These are phyloP conservation scores for Bruguiera parviflora DNA, from an alignment of 345 rosid species.

Conservation along the genomic window DNA sequence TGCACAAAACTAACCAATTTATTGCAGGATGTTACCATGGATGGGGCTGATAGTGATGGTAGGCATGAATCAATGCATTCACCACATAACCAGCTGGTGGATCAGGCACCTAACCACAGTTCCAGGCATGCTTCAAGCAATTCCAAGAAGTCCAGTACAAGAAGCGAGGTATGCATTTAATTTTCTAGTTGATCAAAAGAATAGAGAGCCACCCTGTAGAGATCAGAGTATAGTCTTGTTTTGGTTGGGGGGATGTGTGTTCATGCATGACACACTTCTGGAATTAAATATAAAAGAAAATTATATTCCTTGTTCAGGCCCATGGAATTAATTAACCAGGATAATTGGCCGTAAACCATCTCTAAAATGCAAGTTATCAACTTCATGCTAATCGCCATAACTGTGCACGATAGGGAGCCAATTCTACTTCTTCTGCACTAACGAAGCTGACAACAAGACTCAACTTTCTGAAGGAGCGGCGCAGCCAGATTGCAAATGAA, in stretches of 20 bases:
- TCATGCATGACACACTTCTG: background rate
- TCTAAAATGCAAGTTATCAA: no score
- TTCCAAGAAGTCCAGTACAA: slow-evolving; percentile 55
- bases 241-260: background rate
- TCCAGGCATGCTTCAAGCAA: slow-evolving; percentile 30
- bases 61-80: slow-evolving; percentile 35
- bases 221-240: background rate
- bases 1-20: background rate
- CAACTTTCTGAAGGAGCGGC: slow-evolving; percentile 79
- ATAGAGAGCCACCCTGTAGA: background rate
- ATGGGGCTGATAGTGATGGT: slow-evolving; percentile 33
- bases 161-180: slow-evolving; percentile 57
- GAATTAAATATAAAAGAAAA: background rate
- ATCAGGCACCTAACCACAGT: slow-evolving; percentile 35
- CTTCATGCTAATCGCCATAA: background rate
- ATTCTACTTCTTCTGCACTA: slow-evolving; percentile 53
- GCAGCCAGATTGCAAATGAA: slow-evolving; percentile 62
- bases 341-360: no score
- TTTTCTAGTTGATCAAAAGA: background rate
- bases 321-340: background rate
- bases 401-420: slow-evolving; percentile 40
- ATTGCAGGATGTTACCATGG: slow-evolving; percentile 37
- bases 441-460: slow-evolving; percentile 76
- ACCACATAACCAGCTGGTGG: slow-evolving; percentile 34
- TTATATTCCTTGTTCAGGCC: background rate